Conservation (phyloP, 768 basidiomycete species). For the Auriscalpium microsporum region DNA sequence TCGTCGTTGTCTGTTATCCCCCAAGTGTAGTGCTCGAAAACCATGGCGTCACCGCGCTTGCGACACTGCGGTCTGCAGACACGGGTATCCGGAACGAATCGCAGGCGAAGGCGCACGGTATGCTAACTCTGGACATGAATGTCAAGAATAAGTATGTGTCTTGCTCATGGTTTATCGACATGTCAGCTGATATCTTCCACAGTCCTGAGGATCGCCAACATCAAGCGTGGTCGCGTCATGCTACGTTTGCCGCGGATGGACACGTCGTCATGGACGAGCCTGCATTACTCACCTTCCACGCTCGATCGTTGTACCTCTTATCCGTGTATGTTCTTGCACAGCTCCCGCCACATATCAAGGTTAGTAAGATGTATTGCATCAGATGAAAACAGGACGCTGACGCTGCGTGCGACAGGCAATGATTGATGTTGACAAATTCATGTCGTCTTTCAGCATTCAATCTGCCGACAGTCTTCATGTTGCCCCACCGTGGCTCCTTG, state of each 20-base stretch:
- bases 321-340: background rate
- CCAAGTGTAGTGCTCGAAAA: background rate
- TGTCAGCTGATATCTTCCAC: background rate
- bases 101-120: background rate
- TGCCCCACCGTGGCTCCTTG: background rate
- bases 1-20: background rate
- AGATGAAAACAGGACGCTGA: no score
- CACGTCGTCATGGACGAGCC: background rate
- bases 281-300: background rate
- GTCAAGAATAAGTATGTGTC: background rate
- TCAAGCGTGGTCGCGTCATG: background rate
- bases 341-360: background rate
- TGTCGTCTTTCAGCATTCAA: background rate
- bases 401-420: background rate
- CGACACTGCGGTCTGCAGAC: background rate
- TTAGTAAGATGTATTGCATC: no score
- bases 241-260: background rate
- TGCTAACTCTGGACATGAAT: background rate
- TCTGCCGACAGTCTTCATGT: background rate
- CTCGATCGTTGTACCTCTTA: background rate
- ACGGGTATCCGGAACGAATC: no score
- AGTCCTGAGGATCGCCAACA: background rate
- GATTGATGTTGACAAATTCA: background rate
- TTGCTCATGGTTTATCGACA: background rate
- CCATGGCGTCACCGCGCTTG: background rate